Conservation (phyloP, 495 filamentous ascomycete genomes). For the Xylaria sp. region DNA sequence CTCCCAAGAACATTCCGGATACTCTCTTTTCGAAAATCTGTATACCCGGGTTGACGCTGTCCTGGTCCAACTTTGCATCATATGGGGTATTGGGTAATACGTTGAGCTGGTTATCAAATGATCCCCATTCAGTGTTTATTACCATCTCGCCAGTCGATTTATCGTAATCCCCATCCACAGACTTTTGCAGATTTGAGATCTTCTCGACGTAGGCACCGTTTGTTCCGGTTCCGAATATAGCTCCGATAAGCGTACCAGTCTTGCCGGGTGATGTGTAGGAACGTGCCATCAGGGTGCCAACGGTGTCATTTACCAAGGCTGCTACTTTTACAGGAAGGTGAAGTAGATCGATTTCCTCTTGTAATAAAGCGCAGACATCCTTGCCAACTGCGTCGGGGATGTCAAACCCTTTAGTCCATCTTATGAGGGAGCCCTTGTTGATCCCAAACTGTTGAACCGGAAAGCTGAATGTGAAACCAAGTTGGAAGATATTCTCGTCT, state of each 20-base stretch:
- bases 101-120: conserved; percentile 91
- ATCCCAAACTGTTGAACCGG: conserved; percentile 93
- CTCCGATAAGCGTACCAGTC: conserved; percentile 84
- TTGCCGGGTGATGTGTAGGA: conserved; percentile 93
- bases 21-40: conserved; percentile 99
- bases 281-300: conserved; percentile 95
- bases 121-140: conserved; percentile 98
- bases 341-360: conserved; percentile 88
- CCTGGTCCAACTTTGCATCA: conserved; percentile 77
- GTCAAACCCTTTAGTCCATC: conserved; percentile 99
- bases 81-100: conserved; percentile 87
- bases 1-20: conserved; percentile 97
- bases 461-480: conserved; percentile 98
- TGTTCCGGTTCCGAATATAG: conserved; percentile 93
- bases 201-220: conserved; percentile 94
- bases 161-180: conserved; percentile 72
- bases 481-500: conserved; percentile 79
- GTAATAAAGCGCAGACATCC: conserved; percentile 90
- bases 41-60: conserved; percentile 88
- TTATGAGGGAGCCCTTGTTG: conserved; percentile 88
- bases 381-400: conserved; percentile 91
- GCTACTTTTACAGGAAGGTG: conserved; percentile 89
- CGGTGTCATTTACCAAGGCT: conserved; percentile 96
- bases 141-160: conserved; percentile 91
- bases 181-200: conserved; percentile 70